Evolutionary conservation across 495 filamentous ascomycete species (phyloP).

Genomic region (Penicillium dipodomyicola): DNA sequence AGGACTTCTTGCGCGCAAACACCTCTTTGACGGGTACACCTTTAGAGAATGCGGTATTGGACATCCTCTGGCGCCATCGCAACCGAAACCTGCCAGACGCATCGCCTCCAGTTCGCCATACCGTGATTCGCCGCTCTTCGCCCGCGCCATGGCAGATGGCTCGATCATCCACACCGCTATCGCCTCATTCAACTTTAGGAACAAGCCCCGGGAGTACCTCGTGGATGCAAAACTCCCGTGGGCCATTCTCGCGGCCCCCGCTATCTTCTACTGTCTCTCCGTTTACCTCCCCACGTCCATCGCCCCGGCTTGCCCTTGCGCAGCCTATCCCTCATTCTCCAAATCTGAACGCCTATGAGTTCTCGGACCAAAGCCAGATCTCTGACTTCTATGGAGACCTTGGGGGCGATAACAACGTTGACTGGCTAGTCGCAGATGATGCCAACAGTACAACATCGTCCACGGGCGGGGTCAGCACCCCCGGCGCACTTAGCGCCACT

Average conservation of each 20-base stretch:
- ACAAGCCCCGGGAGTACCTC: conserved; percentile 76
- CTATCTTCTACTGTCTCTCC: conserved; percentile 63
- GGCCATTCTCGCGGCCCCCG: conserved; percentile 63
- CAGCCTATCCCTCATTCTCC: conserved; percentile 97
- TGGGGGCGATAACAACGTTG: conserved; percentile 82
- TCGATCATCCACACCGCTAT: conserved; percentile 74
- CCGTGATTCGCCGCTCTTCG: conserved; percentile 83
- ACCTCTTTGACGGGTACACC: conserved; percentile 71
- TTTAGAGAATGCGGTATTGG: conserved; percentile 87
- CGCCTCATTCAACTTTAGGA: conserved; percentile 68
- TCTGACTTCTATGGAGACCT: conserved; percentile 88
- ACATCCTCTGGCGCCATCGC: conserved; percentile 88
- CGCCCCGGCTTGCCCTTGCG: conserved; percentile 85
- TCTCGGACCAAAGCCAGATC: conserved; percentile 69
- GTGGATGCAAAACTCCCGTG: conserved; percentile 68
- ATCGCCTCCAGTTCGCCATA: conserved; percentile 80
- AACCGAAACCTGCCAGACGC: conserved; percentile 70
- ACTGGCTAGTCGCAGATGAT: conserved; percentile 95
- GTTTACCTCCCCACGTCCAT: conserved; percentile 91
- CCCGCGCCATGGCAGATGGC: conserved; percentile 88
- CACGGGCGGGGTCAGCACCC: conserved; percentile 56
- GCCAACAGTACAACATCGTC: conserved; percentile 73
- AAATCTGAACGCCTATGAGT: conserved; percentile 89
- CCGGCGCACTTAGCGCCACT: conserved; percentile 69
- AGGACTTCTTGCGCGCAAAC: conserved; percentile 78